A percentile compares a stretch with the other conserved stretches of the same genome.
Evolutionary conservation across 176 grass and related monocot species (phyloP).

Genomic region (Metroxylon sagu): DNA sequence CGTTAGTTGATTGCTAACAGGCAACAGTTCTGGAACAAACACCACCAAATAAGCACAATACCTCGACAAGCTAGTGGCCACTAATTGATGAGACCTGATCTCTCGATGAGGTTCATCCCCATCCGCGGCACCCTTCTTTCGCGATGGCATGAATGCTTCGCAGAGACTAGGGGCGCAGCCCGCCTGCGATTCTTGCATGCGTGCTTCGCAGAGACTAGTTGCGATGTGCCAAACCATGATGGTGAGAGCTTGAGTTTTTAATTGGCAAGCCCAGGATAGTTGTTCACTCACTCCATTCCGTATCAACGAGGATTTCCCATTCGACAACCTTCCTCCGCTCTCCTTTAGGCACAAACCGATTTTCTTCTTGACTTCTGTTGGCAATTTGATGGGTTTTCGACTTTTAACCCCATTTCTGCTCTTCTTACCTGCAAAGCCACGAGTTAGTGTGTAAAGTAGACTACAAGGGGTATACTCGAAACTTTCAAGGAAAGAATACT

Average conservation of each 20-base stretch:
- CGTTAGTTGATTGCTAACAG: not conserved
- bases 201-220: conserved; percentile 6
- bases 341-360: not conserved
- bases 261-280: not conserved
- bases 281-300: not conserved
- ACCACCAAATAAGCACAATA: conserved; percentile 30
- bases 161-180: too few relatives aligned
- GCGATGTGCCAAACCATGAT: conserved; percentile 27
- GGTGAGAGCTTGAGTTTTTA: not conserved
- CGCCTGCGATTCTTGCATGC: too few relatives aligned
- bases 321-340: too few relatives aligned
- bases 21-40: conserved; percentile 18
- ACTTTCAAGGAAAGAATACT: conserved; percentile 14
- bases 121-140: too few relatives aligned
- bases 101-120: too few relatives aligned
- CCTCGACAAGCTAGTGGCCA: not conserved
- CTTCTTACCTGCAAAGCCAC: not conserved
- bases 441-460: not conserved
- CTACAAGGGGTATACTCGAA: not conserved
- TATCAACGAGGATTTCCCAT: not conserved
- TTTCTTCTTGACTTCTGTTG: not conserved
- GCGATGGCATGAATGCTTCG: too few relatives aligned
- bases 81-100: too few relatives aligned
- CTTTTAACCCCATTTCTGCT: not conserved
- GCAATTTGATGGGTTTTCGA: not conserved